Percentiles rank a stretch among this genome's conserved stretches.
Conservation (phyloP, 257 asterid genomes). For the Jacaranda mimosifolia region DNA sequence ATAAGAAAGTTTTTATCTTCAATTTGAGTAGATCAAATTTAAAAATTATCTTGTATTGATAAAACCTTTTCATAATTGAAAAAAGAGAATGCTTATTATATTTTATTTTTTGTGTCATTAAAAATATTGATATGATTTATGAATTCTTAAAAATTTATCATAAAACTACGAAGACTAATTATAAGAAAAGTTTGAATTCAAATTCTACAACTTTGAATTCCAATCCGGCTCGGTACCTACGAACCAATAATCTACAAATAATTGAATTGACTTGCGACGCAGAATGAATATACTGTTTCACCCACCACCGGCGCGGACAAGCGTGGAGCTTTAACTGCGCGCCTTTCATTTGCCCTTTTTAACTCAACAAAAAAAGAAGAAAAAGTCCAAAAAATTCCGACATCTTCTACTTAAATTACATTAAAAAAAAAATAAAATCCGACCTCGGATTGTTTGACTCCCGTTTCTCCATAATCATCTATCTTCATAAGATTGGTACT, state of each 20-base stretch:
- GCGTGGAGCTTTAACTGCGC: slow-evolving; percentile 29
- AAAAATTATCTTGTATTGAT: no score
- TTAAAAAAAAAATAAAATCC: not conserved
- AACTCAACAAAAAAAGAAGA: slow-evolving; percentile 9
- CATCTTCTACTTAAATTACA: not conserved
- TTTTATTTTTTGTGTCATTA: no score
- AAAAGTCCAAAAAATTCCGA: slow-evolving; percentile 20
- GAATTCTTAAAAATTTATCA: no score
- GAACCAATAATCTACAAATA: not conserved
- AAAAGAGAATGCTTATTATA: no score
- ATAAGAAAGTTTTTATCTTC: no score
- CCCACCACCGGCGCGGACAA: slow-evolving; percentile 22
- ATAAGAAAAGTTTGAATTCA: no score
- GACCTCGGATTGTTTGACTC: slow-evolving; percentile 52
- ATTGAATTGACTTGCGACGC: not conserved
- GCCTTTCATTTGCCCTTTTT: slow-evolving; percentile 20
- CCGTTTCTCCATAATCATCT: slow-evolving; percentile 44
- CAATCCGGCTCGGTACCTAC: not conserved
- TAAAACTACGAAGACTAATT: no score
- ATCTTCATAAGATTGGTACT: slow-evolving; percentile 38
- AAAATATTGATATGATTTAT: no score
- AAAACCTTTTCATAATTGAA: no score
- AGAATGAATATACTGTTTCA: not conserved
- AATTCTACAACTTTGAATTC: no score
- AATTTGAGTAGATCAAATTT: no score